Conservation (phyloP, 2,329 filamentous ascomycete genomes). For the Knoxdaviesia proteae region DNA sequence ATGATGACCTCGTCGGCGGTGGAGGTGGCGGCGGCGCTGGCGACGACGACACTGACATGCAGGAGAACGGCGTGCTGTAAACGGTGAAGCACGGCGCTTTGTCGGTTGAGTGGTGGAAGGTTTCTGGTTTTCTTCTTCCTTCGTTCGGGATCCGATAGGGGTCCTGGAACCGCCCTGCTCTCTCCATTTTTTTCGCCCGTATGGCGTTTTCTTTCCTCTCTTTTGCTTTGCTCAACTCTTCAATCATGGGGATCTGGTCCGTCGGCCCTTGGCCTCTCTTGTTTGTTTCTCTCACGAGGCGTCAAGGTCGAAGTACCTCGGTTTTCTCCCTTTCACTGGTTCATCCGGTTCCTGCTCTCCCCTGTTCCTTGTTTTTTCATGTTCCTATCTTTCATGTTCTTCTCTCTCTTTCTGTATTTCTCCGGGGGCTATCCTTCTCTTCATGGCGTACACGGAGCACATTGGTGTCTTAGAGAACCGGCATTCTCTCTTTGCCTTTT, state of each 20-base stretch:
- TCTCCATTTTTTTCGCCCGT: not conserved
- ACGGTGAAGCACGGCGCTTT: not conserved
- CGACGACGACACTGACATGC: constrained; percentile 21
- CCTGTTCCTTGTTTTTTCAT: not conserved
- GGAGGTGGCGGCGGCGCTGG: constrained; percentile 7
- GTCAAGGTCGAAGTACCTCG: not conserved
- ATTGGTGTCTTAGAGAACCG: too few relatives aligned
- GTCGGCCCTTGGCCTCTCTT: too few relatives aligned
- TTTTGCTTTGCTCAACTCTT: not conserved
- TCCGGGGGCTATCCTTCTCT: constrained; percentile 27
- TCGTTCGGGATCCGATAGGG: too few relatives aligned
- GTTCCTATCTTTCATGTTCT: not conserved
- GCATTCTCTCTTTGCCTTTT: too few relatives aligned
- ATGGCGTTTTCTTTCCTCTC: not conserved
- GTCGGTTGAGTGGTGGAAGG: not conserved
- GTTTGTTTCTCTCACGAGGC: too few relatives aligned
- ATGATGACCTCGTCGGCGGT: constrained; percentile 22
- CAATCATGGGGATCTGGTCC: too few relatives aligned
- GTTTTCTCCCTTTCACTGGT: not conserved
- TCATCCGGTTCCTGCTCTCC: too few relatives aligned
- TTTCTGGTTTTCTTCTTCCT: not conserved
- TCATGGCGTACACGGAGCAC: constrained; percentile 32
- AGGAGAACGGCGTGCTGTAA: constrained; percentile 6
- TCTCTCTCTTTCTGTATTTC: not conserved
- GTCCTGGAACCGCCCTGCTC: not conserved